Evolutionary conservation across 352 stramenopile genomes (phyloP), one percentile per base, ranked within the genome.

Genomic region (Phytophthora constricta): DNA sequence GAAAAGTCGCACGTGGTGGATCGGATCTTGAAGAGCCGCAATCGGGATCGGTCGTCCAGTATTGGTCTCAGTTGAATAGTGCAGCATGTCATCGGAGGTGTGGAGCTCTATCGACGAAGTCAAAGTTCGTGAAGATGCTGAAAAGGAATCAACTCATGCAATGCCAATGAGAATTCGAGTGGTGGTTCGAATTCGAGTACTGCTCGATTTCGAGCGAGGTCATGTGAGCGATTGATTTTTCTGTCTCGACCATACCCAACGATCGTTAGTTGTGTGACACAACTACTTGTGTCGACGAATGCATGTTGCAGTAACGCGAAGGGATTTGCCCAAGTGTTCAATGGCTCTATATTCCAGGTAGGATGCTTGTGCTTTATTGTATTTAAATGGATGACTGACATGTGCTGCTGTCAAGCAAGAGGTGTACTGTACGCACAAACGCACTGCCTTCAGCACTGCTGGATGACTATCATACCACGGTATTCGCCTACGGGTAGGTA

Each of bases 401-500:
- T 14, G 5, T 5, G 20, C 33, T 52, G 45, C 4, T 52, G 45
- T 52, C 45, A 37, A 82, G 76, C 42, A 61, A 9, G 54, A 68
- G n/a, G 70, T 85, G 42, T 85, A 79, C 52, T 70, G 81, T 5
- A 33, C 73, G 26, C 74, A 83, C 9, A 59, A 60, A 5, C 59
- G 82, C 19, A 42, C 74, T 9, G 55, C 56, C 77, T 34, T 98
- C 95, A 70, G 91, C 76, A 16, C 85, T 84, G 16, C 26, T 97
- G 17, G 92, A 98, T 69, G 92, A 91, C 50, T 95, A 87, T 71
- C 94, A 96, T 58, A 84, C 91, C 23, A 93, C 84, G 65, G 84
- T 97, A 59, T 97, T 98, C 64, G 92, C 91, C 8, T 98, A 98
- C 60, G 92, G 92, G 1, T 77, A 87, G 65, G 75, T 83, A n/a